Evolutionary conservation across 306 rosid species (phyloP), one percentile per base, ranked within the genome.

Genomic region (Quercus variabilis): DNA sequence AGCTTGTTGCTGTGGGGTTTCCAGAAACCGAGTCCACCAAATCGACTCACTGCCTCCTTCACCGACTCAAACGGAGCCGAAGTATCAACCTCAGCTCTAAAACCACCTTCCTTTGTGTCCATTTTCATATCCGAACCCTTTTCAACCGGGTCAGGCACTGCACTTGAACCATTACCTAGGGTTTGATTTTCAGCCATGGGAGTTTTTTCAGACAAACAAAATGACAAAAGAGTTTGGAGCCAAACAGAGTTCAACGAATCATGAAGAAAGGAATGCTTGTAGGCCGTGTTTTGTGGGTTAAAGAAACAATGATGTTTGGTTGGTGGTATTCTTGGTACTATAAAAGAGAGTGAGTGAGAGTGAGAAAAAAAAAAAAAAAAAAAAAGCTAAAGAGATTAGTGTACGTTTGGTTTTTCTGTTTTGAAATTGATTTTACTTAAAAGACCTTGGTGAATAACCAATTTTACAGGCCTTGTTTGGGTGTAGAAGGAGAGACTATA

Each of bases 21-120:
- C 92, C 92, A 88, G 74, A 60, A 79, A 11, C 92, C 92, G 52
- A 85, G 41, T 69, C 92, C 89, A 10, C 89, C 92, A 41, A 88
- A 88, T 71, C 88, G 88, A 79, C 57, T 76, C 56, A 80, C 91
- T 1, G 91, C 91, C 71, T 88, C 91, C 78, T 82, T 88, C 74
- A 88, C 92, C 17, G 92, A 88, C 62, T 88, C 88, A 74, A 88
- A 88, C 19, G 92, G 92, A 25, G 85, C 92, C 26, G 92, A 86
- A 10, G 92, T 88, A 71, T 88, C 92, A 76, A 88, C 77, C 88
- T 86, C 89, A 55, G 89, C 86, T 79, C 85, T 74, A 23, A 70
- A 54, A 64, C 41, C 74, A 6, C 62, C 75, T 71, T 58, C 79
- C 85, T 74, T 74, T 13, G 33, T 11, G 5, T 69, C 67, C 78